These are phyloP conservation scores for Ganoderma leucocontextum DNA, from an alignment of 1,284 basidiomycete genomes.

Conservation along the genomic window DNA sequence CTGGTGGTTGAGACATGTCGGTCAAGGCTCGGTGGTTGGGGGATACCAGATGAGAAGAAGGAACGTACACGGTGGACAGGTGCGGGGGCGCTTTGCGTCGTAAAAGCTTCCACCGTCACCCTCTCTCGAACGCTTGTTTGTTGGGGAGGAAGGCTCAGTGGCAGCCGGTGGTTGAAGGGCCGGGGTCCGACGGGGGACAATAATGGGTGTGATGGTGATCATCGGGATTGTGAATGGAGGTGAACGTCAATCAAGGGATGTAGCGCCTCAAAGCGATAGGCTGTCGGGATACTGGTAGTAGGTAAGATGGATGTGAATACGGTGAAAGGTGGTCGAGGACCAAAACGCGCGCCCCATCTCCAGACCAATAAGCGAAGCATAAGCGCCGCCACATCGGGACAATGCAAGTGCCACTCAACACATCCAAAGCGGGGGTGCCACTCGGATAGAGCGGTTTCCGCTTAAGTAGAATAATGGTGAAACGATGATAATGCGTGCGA, in stretches of 20 bases:
- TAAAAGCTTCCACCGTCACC: neutral
- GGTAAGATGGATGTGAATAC: neutral
- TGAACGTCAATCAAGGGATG: neutral
- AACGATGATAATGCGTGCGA: neutral
- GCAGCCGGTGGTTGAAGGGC: neutral
- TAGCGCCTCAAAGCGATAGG: neutral
- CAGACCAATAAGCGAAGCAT: neutral
- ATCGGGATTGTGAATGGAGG: neutral
- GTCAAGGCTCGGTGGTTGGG: neutral
- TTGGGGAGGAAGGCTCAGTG: neutral
- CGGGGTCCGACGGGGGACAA: neutral
- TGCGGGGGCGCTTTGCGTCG: neutral
- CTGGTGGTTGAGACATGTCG: conserved; percentile 5
- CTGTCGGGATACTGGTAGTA: neutral
- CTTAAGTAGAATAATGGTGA: neutral
- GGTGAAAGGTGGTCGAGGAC: neutral
- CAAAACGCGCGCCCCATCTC: neutral
- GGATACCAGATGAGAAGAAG: neutral
- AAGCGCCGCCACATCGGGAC: conserved; percentile 1
- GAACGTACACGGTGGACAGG: neutral
- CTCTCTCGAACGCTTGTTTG: neutral
- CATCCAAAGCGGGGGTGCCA: neutral
- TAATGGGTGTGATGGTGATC: neutral
- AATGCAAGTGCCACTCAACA: neutral
- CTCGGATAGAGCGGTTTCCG: neutral